Evolutionary conservation across 2,329 filamentous ascomycete genomes (phyloP).

Genomic region (Nannizziopsis arthrosporioides): DNA sequence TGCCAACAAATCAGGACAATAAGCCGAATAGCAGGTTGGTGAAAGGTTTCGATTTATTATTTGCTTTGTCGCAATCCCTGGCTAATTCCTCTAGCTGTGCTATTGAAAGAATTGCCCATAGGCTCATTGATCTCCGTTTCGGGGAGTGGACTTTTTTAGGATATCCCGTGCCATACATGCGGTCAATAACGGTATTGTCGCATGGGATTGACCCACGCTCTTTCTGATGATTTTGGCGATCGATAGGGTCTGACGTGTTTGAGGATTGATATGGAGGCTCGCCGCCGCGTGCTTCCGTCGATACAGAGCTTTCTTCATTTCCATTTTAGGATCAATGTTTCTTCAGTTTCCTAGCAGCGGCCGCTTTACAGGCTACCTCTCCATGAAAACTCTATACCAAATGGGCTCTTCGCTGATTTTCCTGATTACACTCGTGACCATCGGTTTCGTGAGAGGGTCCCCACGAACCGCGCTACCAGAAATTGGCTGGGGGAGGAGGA

Average conservation of each 20-base stretch:
- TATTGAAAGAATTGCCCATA: neutral
- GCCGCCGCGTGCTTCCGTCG: too few relatives aligned
- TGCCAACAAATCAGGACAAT: too few relatives aligned
- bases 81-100: neutral
- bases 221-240: neutral
- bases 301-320: too few relatives aligned
- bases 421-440: neutral
- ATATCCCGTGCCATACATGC: neutral
- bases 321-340: too few relatives aligned
- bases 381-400: neutral
- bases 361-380: too few relatives aligned
- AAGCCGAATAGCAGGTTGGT: too few relatives aligned
- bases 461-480: neutral
- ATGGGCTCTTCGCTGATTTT: neutral
- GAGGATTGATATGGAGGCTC: too few relatives aligned
- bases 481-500: neutral
- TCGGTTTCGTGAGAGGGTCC: neutral
- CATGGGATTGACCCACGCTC: neutral
- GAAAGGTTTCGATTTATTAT: too few relatives aligned
- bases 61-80: neutral
- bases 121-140: constrained; percentile 1
- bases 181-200: neutral
- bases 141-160: neutral
- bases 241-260: neutral
- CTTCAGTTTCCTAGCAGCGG: too few relatives aligned